Evolutionary conservation across 164 flowering plant genomes (phyloP).

Genomic region (Tetracentron sinense): DNA sequence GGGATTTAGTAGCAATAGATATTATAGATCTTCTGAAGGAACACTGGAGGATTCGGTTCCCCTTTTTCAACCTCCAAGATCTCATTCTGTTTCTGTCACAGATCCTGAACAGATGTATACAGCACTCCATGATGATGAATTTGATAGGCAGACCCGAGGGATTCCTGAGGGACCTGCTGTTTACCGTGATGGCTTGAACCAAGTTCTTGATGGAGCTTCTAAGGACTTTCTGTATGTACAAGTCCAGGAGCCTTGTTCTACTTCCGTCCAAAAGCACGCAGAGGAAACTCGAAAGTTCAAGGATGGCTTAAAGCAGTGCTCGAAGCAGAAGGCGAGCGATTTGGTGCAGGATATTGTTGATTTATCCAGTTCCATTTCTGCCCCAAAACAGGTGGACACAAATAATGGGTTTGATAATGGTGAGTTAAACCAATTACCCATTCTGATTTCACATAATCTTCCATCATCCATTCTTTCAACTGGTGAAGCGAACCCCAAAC

Average conservation of each 20-base stretch:
- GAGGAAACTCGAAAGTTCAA: conserved; percentile 11
- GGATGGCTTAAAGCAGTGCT: conserved; percentile 24
- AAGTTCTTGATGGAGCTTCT: conserved; percentile 9
- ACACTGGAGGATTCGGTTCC: conserved; percentile 14
- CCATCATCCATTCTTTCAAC: not conserved
- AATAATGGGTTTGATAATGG: conserved; percentile 6
- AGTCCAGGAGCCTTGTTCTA: conserved; percentile 9
- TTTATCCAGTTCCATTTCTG: not conserved
- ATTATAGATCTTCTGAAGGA: conserved; percentile 6
- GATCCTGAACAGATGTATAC: conserved; percentile 2
- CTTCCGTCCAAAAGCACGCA: conserved; percentile 5
- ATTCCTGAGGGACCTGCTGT: conserved; percentile 12
- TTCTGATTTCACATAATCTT: conserved; percentile 1
- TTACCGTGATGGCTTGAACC: conserved; percentile 14
- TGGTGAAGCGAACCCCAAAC: conserved; percentile 1
- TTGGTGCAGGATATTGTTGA: conserved; percentile 6
- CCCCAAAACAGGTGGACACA: conserved; percentile 9
- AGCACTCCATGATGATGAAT: not conserved
- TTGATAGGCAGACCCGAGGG: conserved; percentile 1
- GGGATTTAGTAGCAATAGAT: conserved; percentile 1
- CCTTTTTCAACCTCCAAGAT: not conserved
- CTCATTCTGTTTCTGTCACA: conserved; percentile 8
- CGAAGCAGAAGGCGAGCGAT: conserved; percentile 4
- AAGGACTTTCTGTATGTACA: not conserved
- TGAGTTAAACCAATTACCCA: not conserved